Conservation (phyloP, 805 yeast genomes). For the Yarrowia alimentaria region DNA sequence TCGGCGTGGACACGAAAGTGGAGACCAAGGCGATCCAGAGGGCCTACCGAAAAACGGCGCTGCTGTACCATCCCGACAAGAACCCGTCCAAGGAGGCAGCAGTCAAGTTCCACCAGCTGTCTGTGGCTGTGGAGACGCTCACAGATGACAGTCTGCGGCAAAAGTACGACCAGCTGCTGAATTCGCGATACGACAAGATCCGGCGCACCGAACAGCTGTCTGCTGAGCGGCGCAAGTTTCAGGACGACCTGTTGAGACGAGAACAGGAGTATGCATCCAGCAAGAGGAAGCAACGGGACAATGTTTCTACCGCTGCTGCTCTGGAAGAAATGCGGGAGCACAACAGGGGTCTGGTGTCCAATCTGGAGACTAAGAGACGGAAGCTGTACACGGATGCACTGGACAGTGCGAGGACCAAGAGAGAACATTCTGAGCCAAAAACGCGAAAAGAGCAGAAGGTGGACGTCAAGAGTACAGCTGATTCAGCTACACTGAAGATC, state of each 20-base stretch:
- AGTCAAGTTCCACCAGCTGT: slow-evolving; percentile 34
- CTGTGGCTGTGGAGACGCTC: slow-evolving; percentile 34
- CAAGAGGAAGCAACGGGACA: not conserved
- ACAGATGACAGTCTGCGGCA: slow-evolving; percentile 26
- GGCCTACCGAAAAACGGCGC: slow-evolving; percentile 29
- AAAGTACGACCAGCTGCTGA: slow-evolving; percentile 32
- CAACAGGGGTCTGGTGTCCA: slow-evolving; percentile 26
- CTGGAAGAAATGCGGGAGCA: slow-evolving; percentile 27
- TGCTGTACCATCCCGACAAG: slow-evolving; percentile 36
- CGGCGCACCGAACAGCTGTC: slow-evolving; percentile 27
- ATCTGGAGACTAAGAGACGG: slow-evolving; percentile 31
- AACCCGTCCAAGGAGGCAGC: slow-evolving; percentile 36
- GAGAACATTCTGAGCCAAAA: not conserved
- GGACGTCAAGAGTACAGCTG: no score
- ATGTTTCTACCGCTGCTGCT: not conserved
- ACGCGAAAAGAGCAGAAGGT: not conserved
- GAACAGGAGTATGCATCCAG: slow-evolving; percentile 31
- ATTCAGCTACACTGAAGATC: slow-evolving; percentile 4
- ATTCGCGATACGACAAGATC: slow-evolving; percentile 28
- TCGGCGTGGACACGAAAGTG: slow-evolving; percentile 29
- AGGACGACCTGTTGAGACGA: slow-evolving; percentile 33
- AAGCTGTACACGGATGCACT: slow-evolving; percentile 29
- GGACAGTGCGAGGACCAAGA: not conserved
- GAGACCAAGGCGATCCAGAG: slow-evolving; percentile 18
- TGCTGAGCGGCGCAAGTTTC: slow-evolving; percentile 30